Percentiles rank a stretch among this genome's conserved stretches.
Conservation (phyloP, 106 monocot species). For the Iris macrosiphon region DNA sequence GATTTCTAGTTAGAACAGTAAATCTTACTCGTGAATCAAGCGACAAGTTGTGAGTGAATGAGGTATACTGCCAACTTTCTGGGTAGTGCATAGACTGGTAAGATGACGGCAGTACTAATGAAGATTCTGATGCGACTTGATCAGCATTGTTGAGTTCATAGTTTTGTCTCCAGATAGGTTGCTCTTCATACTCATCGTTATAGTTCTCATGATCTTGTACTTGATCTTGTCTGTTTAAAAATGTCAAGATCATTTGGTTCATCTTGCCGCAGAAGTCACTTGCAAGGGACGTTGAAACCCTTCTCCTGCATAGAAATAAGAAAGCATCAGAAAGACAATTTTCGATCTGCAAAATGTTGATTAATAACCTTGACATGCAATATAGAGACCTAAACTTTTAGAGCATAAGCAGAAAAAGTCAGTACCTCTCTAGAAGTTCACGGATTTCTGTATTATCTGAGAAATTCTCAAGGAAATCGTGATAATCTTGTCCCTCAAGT, state of each 20-base stretch:
- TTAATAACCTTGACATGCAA: too few relatives aligned
- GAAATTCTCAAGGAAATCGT: conserved; percentile 24
- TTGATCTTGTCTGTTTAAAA: conserved; percentile 39
- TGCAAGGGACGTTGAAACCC: conserved; percentile 42
- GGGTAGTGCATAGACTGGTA: conserved; percentile 15
- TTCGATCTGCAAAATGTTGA: too few relatives aligned
- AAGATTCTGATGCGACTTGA: conserved; percentile 24
- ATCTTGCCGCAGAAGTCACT: conserved; percentile 61
- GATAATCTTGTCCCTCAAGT: background rate
- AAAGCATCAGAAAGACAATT: background rate
- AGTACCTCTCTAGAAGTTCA: conserved; percentile 56
- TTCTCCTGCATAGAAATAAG: conserved; percentile 27
- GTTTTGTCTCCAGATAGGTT: conserved; percentile 18
- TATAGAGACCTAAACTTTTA: background rate
- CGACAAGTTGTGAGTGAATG: conserved; percentile 21
- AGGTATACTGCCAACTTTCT: conserved; percentile 23
- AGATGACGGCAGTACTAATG: conserved; percentile 28
- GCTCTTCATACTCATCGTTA: conserved; percentile 19
- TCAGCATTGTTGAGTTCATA: conserved; percentile 14
- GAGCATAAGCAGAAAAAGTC: background rate
- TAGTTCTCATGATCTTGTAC: conserved; percentile 19
- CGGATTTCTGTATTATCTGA: conserved; percentile 46
- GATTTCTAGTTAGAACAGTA: background rate
- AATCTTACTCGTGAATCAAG: conserved; percentile 23
- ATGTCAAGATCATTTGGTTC: conserved; percentile 34